Base-by-base conservation (phyloP, 139 green algal genomes). In the Pycnococcus provasolii region DNA sequence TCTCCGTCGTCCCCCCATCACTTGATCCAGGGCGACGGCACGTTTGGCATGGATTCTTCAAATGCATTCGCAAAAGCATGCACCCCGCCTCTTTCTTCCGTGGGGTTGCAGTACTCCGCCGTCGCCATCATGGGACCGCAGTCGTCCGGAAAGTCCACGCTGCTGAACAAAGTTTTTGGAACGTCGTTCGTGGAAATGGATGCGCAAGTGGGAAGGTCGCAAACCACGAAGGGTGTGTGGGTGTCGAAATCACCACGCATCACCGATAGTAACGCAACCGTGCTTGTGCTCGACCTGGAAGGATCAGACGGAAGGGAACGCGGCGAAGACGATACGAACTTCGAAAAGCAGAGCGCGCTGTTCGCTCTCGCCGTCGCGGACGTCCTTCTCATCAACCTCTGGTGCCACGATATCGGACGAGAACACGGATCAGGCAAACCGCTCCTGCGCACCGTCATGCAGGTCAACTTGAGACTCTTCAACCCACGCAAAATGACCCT, bases 401-500 rank as follows among this genome's bases (percentile, higher is more conserved):
- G 89, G 87, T 92, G 87, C 70, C 90, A 97, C 74, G 94, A 99
- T 76, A 88, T 99, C 62, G 93, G 93, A 1, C 75, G 93, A n/a
- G 93, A 97, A 76, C 77, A 90, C 42, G 93, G 88, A 3, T 81
- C 87, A 3, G 94, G 94, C 60, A 98, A 97, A 80, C 93, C 93
- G 0, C 82, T 99, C 45, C 80, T 99, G 47, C 96, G 92, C 70
- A 99, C 91, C 3, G 92, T 98, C 48, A 58, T 92, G 47, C 81
- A 95, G 87, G 92, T 98, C 43, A 97, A 97, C 80, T 72, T 98
- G 52, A 95, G 96, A 83, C 82, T 99, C 11, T 97, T 98, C 77
- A 79, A 80, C 60, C 77, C 79, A 15, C 78, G 79, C 47, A 80
- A 77, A 46, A 90, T 86, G 0, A 84, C 91, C 50, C 80, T 99